Conservation (phyloP, 208 protist species). For the Sergeia podlipaevii region DNA sequence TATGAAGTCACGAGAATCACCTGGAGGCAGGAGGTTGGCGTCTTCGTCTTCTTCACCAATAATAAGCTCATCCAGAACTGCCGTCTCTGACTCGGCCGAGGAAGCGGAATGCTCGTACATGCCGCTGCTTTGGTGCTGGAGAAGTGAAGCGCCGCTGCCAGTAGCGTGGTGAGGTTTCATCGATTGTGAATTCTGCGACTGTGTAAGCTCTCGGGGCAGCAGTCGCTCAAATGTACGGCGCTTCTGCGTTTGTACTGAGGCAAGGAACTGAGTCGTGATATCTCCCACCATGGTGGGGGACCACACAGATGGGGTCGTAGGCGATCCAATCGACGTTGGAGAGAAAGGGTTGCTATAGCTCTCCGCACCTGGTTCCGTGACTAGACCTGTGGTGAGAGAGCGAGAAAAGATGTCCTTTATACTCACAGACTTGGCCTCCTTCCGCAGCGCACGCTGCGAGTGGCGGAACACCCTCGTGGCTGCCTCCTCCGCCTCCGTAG, state of each 20-base stretch:
- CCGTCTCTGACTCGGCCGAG: neutral
- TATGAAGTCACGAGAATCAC: too few relatives aligned
- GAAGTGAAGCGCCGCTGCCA: neutral
- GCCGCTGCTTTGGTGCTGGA: neutral
- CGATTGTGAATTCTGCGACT: constrained; percentile 25
- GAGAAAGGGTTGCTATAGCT: constrained; percentile 18
- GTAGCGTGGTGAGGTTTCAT: neutral
- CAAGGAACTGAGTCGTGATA: constrained; percentile 78
- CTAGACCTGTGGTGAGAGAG: constrained; percentile 8
- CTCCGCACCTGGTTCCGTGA: neutral
- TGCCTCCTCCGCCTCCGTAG: constrained; percentile 17
- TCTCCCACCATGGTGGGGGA: constrained; percentile 41
- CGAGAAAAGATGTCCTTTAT: constrained; percentile 63
- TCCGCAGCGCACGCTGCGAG: constrained; percentile 62
- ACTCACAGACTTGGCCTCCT: constrained; percentile 52
- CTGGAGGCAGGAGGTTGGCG: neutral
- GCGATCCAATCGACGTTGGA: constrained; percentile 11
- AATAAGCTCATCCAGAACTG: constrained; percentile 11
- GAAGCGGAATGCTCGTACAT: neutral
- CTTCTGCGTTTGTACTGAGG: constrained; percentile 49
- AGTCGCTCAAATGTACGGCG: constrained; percentile 57
- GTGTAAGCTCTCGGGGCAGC: constrained; percentile 48
- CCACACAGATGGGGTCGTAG: constrained; percentile 48
- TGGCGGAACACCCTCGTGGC: constrained; percentile 41
- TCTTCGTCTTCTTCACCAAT: constrained; percentile 10